These are phyloP conservation scores for Aspergillus neoniger DNA, from an alignment of 2,329 filamentous ascomycete species.

Conservation along the genomic window DNA sequence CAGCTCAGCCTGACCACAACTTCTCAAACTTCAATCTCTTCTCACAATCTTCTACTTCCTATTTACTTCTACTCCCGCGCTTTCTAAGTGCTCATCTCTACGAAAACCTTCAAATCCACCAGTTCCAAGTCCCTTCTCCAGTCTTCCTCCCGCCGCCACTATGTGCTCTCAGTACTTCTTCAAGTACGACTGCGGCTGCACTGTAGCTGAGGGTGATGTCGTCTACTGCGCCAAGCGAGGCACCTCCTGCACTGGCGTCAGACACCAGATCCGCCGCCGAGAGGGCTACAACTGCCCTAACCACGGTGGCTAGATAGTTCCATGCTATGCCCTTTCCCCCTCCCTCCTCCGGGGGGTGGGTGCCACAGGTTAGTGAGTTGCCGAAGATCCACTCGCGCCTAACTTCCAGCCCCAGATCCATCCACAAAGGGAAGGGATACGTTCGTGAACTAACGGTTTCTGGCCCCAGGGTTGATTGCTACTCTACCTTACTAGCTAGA, in stretches of 20 bases:
- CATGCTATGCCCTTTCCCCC: not conserved
- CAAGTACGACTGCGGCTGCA: constrained; percentile 42
- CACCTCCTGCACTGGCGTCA: constrained; percentile 34
- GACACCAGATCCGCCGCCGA: constrained; percentile 35
- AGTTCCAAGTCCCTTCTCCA: not conserved
- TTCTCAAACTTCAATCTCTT: constrained; percentile 8
- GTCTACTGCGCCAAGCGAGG: constrained; percentile 38
- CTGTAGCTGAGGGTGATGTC: constrained; percentile 34
- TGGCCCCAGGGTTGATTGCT: not conserved
- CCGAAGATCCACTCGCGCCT: not conserved
- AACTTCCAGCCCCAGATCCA: not conserved
- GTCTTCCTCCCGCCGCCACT: constrained; percentile 10
- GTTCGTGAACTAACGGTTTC: not conserved
- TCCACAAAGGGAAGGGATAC: not conserved
- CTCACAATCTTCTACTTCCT: not conserved
- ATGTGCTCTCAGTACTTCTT: constrained; percentile 43
- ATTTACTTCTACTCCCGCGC: too few relatives aligned
- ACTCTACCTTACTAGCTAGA: not conserved
- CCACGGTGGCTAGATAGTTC: constrained; percentile 27
- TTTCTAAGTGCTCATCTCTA: too few relatives aligned
- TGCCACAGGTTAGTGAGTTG: not conserved
- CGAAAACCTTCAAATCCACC: not conserved
- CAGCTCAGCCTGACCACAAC: not conserved
- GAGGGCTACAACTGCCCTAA: constrained; percentile 37
- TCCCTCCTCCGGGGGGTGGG: not conserved